Evolutionary conservation across 83 land plant species (phyloP).

Genomic region (Picea engelmannii): DNA sequence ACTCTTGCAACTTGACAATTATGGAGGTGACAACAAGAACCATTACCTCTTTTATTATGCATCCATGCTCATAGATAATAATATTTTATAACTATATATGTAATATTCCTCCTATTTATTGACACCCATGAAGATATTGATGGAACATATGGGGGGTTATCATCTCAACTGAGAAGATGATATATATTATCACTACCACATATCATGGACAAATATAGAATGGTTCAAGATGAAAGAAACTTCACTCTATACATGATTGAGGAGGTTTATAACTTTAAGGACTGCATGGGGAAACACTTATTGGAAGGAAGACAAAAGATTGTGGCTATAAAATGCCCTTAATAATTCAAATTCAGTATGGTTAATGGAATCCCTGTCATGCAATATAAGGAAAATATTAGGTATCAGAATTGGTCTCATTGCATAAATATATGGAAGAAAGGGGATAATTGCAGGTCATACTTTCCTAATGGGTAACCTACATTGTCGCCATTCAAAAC

Average conservation of each 20-base stretch:
- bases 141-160: background rate
- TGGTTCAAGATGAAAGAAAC: background rate
- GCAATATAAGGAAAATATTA: too few relatives aligned
- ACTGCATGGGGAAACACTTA: background rate
- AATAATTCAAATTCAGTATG: too few relatives aligned
- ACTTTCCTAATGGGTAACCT: too few relatives aligned
- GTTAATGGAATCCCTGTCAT: too few relatives aligned
- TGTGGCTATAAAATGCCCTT: background rate
- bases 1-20: background rate
- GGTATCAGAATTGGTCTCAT: too few relatives aligned
- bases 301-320: background rate
- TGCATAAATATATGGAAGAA: too few relatives aligned
- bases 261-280: background rate
- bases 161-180: background rate
- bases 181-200: background rate
- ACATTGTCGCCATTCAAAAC: too few relatives aligned
- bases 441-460: too few relatives aligned
- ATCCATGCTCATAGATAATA: too few relatives aligned
- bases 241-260: background rate
- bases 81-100: too few relatives aligned
- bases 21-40: background rate
- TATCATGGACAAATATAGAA: background rate
- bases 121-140: background rate
- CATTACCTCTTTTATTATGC: too few relatives aligned
- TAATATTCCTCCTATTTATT: background rate